Evolutionary conservation across 768 basidiomycete species (phyloP).

Genomic region (Gymnopilus junonius): DNA sequence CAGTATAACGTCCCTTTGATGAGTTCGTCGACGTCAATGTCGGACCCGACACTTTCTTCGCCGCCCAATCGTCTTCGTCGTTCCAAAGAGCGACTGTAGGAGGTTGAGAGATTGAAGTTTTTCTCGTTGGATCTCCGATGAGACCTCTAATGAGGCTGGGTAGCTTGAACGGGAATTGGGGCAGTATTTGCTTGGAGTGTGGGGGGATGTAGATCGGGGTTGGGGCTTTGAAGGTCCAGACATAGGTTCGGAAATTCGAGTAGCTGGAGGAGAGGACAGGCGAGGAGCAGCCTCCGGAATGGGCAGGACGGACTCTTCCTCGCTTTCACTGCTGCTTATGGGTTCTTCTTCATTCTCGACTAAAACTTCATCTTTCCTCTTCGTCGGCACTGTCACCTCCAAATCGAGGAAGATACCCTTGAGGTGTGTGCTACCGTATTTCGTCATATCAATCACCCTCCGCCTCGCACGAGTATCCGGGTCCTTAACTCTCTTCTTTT

Average conservation of each 20-base stretch:
- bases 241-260: not conserved
- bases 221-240: slow-evolving; percentile 10
- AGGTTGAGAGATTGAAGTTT: slow-evolving; percentile 51
- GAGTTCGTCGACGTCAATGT: slow-evolving; percentile 49
- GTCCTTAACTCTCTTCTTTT: slow-evolving; percentile 51
- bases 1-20: slow-evolving; percentile 27
- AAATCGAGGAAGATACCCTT: slow-evolving; percentile 70
- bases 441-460: slow-evolving; percentile 72
- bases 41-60: slow-evolving; percentile 59
- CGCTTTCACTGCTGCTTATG: slow-evolving; percentile 14
- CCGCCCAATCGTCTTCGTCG: slow-evolving; percentile 63
- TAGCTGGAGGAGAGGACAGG: not conserved
- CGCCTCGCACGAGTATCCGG: slow-evolving; percentile 62
- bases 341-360: slow-evolving; percentile 16
- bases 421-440: slow-evolving; percentile 71
- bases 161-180: too few species aligned
- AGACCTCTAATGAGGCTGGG: slow-evolving; percentile 6
- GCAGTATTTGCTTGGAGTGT: not conserved
- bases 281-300: not conserved
- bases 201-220: not conserved
- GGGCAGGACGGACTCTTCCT: not conserved
- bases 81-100: slow-evolving; percentile 57
- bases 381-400: slow-evolving; percentile 28
- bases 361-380: slow-evolving; percentile 13
- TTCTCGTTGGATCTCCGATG: slow-evolving; percentile 44